Evolutionary conservation across 202 grass and related monocot genomes (phyloP).

Genomic region (Carex sylvatica): DNA sequence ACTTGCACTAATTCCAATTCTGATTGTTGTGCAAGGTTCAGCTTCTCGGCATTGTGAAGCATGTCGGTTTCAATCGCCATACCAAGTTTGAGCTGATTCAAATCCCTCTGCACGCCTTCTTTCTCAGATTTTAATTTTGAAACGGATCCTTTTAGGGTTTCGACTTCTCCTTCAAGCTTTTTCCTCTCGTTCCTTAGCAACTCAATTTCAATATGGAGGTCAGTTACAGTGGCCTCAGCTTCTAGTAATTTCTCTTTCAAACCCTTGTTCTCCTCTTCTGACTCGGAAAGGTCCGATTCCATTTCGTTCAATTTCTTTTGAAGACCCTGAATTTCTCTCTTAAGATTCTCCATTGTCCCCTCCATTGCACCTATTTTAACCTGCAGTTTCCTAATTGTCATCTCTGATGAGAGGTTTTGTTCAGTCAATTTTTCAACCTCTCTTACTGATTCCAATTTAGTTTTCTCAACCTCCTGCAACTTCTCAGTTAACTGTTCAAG

Average conservation of each 20-base stretch:
- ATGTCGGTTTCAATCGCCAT: slow-evolving; percentile 46
- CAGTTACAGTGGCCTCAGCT: slow-evolving; percentile 8
- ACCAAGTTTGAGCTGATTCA: slow-evolving; percentile 49
- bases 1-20: slow-evolving; percentile 53
- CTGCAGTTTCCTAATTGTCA: slow-evolving; percentile 51
- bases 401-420: slow-evolving; percentile 51
- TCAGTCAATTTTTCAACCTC: slow-evolving; percentile 55
- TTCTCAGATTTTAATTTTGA: slow-evolving; percentile 49
- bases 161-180: slow-evolving; percentile 46
- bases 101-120: slow-evolving; percentile 42
- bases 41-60: slow-evolving; percentile 64
- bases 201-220: slow-evolving; percentile 42
- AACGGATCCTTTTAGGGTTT: slow-evolving; percentile 44
- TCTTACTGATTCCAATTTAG: slow-evolving; percentile 53
- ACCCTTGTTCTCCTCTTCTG: slow-evolving; percentile 20
- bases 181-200: slow-evolving; percentile 50
- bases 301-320: slow-evolving; percentile 24
- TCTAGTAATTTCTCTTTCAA: slow-evolving; percentile 25
- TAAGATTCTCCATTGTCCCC: slow-evolving; percentile 31
- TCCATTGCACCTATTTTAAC: slow-evolving; percentile 29
- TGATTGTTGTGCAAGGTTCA: slow-evolving; percentile 46
- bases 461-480: slow-evolving; percentile 58
- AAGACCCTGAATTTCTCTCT: slow-evolving; percentile 27
- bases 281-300: slow-evolving; percentile 2
- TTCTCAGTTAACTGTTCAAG: slow-evolving; percentile 53